These are phyloP conservation scores for Astrothelium macrocarpum DNA, from an alignment of 495 filamentous ascomycete genomes.

Conservation along the genomic window DNA sequence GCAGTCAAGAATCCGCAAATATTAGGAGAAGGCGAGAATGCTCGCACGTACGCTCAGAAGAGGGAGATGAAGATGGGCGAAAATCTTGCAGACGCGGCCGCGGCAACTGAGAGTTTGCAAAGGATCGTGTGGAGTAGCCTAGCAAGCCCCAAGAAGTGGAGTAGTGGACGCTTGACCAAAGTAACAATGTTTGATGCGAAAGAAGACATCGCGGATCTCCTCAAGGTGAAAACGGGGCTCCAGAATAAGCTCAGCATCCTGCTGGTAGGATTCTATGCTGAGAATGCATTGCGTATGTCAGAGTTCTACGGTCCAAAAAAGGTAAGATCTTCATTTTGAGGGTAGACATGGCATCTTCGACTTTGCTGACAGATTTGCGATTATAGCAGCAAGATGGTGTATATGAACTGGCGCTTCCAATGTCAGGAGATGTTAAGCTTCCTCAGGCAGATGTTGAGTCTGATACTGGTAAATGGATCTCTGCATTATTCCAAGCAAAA, in stretches of 20 bases:
- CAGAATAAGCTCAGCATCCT: background rate
- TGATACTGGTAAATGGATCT: background rate
- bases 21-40: background rate
- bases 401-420: background rate
- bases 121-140: constrained; percentile 4
- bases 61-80: background rate
- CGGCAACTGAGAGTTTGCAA: background rate
- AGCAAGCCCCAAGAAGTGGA: constrained; percentile 10
- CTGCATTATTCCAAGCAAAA: background rate
- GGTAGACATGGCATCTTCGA: background rate
- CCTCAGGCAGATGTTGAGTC: background rate
- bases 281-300: background rate
- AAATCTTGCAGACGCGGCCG: background rate
- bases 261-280: background rate
- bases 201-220: background rate
- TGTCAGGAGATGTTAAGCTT: background rate
- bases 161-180: constrained; percentile 11
- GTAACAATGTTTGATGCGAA: constrained; percentile 12
- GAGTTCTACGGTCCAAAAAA: background rate
- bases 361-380: background rate
- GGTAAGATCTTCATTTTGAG: background rate
- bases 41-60: background rate
- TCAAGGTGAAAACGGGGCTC: background rate
- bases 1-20: background rate
- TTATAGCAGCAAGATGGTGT: background rate